Evolutionary conservation across 805 yeast species (phyloP), one percentile per base, ranked within the genome.

Genomic region (Candida odintsovae): DNA sequence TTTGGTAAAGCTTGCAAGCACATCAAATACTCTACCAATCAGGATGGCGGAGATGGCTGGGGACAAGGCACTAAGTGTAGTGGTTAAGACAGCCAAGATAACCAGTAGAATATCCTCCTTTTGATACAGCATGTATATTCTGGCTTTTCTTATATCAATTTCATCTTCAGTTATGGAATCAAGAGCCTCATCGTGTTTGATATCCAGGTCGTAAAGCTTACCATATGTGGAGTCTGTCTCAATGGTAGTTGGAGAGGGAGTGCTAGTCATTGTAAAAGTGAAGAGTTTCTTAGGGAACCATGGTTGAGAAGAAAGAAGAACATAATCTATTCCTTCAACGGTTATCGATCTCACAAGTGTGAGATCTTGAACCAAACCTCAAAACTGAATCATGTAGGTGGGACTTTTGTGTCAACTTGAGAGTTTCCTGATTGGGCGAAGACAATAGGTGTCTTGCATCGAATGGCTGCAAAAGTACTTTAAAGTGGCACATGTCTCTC

Each of bases 31-130:
- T 45, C 75, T 65, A 3, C 95, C 94, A 49, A 83, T 76, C 13
- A 90, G 55, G 3, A 86, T 70, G 0, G 95, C 76, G 18, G 78
- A 74, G 2, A 76, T 70, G 0, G 88, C 82, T 0, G 87, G 78
- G 0, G 77, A 76, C 3, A 77, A 58, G 0, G 90, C 79, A n/a
- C 80, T 69, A 1, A 73, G 52, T 10, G 70, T 51, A 16, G 85
- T 75, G n/a, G 74, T 53, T 0, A 69, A 3, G 0, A 58, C 19
- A 2, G 71, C 73, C 9, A 65, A n/a, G 3, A 47, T 2, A 8
- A 68, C 28, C 1, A 66, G 22, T 2, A 50, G 37, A 5, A 49
- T 42, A 47, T 70, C 72, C 1, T 47, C 28, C 3, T 40, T 45
- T 13, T 49, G 37, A n/a, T 51, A 52, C 1, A 59, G 45, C 63